Percentiles rank a stretch among this genome's conserved stretches.
These are phyloP conservation scores for Skeletonema potamos DNA, from an alignment of 108 stramenopile species.

Conservation along the genomic window DNA sequence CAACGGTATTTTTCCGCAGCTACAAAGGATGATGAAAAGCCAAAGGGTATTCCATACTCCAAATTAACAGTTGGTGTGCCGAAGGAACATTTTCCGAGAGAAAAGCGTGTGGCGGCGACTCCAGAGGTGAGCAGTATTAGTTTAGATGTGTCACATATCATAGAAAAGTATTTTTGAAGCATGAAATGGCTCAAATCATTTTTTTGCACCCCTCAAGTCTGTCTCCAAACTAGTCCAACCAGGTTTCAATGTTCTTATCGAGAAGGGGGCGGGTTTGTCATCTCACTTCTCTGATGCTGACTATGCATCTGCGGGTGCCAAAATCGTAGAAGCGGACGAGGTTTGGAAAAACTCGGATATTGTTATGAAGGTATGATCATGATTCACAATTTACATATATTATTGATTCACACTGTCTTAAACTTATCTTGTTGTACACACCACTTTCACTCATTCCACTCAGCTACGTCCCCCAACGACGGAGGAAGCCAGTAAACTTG, in stretches of 20 bases:
- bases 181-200: background rate
- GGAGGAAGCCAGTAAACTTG: slow-evolving; percentile 80
- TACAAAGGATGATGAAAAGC: slow-evolving; percentile 18
- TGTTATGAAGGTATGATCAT: slow-evolving; percentile 79
- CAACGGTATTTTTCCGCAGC: slow-evolving; percentile 13
- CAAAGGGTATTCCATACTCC: slow-evolving; percentile 72
- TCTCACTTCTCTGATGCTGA: slow-evolving; percentile 91
- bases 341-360: slow-evolving; percentile 88
- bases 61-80: slow-evolving; percentile 93
- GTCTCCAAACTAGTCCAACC: slow-evolving; percentile 80
- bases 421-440: background rate
- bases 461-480: slow-evolving; percentile 88
- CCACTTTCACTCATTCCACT: background rate
- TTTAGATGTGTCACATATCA: background rate
- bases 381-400: background rate
- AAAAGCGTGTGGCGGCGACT: slow-evolving; percentile 90
- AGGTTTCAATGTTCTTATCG: slow-evolving; percentile 81
- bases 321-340: slow-evolving; percentile 73
- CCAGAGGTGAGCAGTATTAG: slow-evolving; percentile 57
- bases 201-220: slow-evolving; percentile 20
- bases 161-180: background rate
- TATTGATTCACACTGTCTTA: background rate
- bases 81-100: slow-evolving; percentile 86
- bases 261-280: slow-evolving; percentile 87
- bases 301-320: slow-evolving; percentile 95